Base-by-base conservation (phyloP, 805 yeast genomes). In the Saturnispora diversa region DNA sequence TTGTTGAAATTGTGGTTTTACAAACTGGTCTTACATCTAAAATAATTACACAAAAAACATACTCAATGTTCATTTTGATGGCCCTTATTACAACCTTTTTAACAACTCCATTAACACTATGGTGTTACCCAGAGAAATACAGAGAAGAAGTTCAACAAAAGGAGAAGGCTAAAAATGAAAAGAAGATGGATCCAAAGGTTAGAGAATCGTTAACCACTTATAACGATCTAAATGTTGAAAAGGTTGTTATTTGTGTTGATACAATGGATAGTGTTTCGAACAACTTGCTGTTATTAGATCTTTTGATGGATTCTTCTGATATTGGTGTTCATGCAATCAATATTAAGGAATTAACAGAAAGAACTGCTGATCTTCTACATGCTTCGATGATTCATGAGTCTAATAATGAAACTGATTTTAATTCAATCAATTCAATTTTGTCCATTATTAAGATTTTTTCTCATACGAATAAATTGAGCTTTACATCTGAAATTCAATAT, bases 21-120 rank as follows among this genome's bases (percentile, higher is more conserved):
- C 77, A 74, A 31, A 76, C 80, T 19, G 94, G 94, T 36, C 66
- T 82, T 41, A 76, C 73, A 45, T 82, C 92, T 5, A 73, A 74
- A 0, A 84, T 84, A 40, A 75, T 84, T 37, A 65, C 76, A 4
- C 68, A 69, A 42, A 75, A 73, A 45, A 77, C 78, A 1, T 84
- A 75, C 56, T 79, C 88, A 13, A 84, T 84, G 88, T 82, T 84
- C 54, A 74, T 84, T 42, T 75, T 84, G 28, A 84, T 84, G 94
- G 87, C 94, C 0, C 65, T 84, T 44, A 72, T 81, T 5, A 72
- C 86, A 1, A 84, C 94, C 0, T 81, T 84, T 50, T 58, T 75
- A n/a, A 84, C 94, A 1, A 81, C 92, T 2, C 94, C 94, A 2
- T 60, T 84, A 53, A 74, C 92, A 0, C 55, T 74, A 28, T 56